phyloP scores from a whole-genome alignment of 148 eudicot species.

The Camellia sinensis region DNA sequence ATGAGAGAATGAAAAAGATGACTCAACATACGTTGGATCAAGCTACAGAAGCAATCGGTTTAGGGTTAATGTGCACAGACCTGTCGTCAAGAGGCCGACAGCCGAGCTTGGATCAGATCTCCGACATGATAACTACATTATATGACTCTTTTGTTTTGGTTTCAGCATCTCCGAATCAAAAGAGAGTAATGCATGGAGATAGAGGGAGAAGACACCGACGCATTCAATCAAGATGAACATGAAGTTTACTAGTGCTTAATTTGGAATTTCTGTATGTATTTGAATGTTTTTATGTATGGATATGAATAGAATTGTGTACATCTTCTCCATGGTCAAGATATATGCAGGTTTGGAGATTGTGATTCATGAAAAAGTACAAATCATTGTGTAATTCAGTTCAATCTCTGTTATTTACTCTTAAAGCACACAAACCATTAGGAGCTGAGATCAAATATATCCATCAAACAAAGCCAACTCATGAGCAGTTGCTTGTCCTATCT shows the following conservation, averaged over 20 bases:
- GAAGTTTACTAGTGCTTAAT: neutral
- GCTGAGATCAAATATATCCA: too few relatives aligned
- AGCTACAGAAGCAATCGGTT: conserved; percentile 5
- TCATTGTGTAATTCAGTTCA: too few relatives aligned
- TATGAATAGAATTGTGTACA: too few relatives aligned
- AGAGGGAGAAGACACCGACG: neutral
- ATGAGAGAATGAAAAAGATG: conserved; percentile 22
- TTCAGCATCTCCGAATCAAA: neutral
- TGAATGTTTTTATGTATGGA: neutral
- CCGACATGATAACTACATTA: conserved; percentile 3
- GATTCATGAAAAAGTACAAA: too few relatives aligned
- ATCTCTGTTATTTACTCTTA: too few relatives aligned
- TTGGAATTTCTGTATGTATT: neutral
- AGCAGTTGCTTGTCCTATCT: too few relatives aligned
- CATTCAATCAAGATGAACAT: conserved; percentile 4
- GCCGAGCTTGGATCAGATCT: conserved; percentile 23
- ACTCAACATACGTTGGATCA: neutral
- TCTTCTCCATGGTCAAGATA: too few relatives aligned
- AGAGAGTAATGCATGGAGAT: neutral
- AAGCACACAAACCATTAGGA: too few relatives aligned
- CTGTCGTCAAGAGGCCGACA: conserved; percentile 4
- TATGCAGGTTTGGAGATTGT: too few relatives aligned
- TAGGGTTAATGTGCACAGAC: conserved; percentile 34
- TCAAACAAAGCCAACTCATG: too few relatives aligned
- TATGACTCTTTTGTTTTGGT: neutral